Percentiles rank a stretch among this genome's conserved stretches.
Conservation (phyloP, 805 yeast genomes). For the Wickerhamiella domercqiae region DNA sequence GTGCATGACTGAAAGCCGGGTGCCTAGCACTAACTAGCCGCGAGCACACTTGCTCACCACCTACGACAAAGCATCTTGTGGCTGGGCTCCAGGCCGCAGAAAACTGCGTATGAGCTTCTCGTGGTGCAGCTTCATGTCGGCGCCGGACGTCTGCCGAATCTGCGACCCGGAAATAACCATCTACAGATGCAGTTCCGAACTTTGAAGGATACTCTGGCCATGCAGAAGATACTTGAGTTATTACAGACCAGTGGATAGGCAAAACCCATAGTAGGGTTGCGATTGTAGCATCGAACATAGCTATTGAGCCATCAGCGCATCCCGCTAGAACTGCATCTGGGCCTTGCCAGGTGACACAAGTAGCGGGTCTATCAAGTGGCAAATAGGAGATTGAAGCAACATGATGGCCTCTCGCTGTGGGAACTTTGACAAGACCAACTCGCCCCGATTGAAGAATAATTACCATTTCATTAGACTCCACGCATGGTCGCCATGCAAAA, state of each 20-base stretch:
- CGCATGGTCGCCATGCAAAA: slow-evolving; percentile 21
- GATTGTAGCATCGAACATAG: slow-evolving; percentile 34
- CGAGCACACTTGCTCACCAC: slow-evolving; percentile 30
- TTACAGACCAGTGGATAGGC: slow-evolving; percentile 27
- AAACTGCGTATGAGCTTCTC: slow-evolving; percentile 1
- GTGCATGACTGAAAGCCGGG: slow-evolving; percentile 17
- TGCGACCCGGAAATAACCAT: slow-evolving; percentile 28
- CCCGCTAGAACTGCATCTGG: slow-evolving; percentile 38
- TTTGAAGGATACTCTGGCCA: slow-evolving; percentile 25
- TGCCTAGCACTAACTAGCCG: slow-evolving; percentile 28
- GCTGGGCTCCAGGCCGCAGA: slow-evolving; percentile 16
- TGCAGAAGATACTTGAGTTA: slow-evolving; percentile 25
- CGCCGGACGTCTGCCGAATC: slow-evolving; percentile 22
- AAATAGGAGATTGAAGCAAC: slow-evolving; percentile 13
- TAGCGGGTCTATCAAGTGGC: slow-evolving; percentile 22
- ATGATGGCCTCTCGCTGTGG: slow-evolving; percentile 12
- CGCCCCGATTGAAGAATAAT: slow-evolving; percentile 45
- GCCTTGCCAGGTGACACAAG: slow-evolving; percentile 35
- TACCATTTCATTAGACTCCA: slow-evolving; percentile 30
- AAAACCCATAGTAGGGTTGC: slow-evolving; percentile 26
- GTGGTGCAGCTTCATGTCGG: slow-evolving; percentile 5
- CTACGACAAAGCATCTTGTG: slow-evolving; percentile 24
- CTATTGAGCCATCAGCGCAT: slow-evolving; percentile 40
- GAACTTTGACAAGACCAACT: slow-evolving; percentile 33
- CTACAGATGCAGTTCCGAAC: slow-evolving; percentile 27